These are phyloP conservation scores for Seminavis robusta DNA, from an alignment of 108 stramenopile genomes.

Conservation along the genomic window DNA sequence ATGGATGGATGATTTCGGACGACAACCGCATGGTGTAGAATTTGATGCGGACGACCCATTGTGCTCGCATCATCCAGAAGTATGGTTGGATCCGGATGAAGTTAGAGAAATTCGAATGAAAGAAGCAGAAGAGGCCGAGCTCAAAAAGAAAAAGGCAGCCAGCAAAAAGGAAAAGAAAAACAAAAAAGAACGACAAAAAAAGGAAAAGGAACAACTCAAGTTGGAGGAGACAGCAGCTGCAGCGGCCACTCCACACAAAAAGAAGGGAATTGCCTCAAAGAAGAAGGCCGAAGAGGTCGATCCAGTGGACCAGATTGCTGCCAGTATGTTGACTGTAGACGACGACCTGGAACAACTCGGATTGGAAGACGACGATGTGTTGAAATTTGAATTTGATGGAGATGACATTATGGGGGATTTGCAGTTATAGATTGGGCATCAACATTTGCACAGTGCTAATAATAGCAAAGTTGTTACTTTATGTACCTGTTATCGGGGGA, in stretches of 20 bases:
- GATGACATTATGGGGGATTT: constrained; percentile 46
- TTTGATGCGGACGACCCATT: constrained; percentile 48
- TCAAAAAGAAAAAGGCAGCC: constrained; percentile 18
- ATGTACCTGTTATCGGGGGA: too few species aligned
- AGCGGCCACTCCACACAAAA: constrained; percentile 27
- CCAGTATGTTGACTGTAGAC: constrained; percentile 24
- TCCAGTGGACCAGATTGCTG: constrained; percentile 50
- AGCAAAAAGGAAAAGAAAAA: constrained; percentile 31
- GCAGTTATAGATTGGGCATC: too few species aligned
- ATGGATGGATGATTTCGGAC: constrained; percentile 82
- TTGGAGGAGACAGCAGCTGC: constrained; percentile 1
- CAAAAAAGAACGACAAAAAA: constrained; percentile 8
- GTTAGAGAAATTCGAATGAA: constrained; percentile 27
- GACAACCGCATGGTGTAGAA: constrained; percentile 44
- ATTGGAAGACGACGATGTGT: constrained; percentile 51
- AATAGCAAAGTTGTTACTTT: too few species aligned
- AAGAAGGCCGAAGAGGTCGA: constrained; percentile 41
- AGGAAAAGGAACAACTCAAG: constrained; percentile 10
- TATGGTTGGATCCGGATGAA: constrained; percentile 68
- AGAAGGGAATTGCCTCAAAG: constrained; percentile 50
- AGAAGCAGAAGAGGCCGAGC: constrained; percentile 30
- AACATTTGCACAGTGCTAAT: too few species aligned
- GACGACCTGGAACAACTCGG: constrained; percentile 28
- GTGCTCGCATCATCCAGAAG: constrained; percentile 67
- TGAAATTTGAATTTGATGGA: constrained; percentile 54